Evolutionary conservation across 2,329 filamentous ascomycete species (phyloP).

Genomic region (Geosmithia putterillii): DNA sequence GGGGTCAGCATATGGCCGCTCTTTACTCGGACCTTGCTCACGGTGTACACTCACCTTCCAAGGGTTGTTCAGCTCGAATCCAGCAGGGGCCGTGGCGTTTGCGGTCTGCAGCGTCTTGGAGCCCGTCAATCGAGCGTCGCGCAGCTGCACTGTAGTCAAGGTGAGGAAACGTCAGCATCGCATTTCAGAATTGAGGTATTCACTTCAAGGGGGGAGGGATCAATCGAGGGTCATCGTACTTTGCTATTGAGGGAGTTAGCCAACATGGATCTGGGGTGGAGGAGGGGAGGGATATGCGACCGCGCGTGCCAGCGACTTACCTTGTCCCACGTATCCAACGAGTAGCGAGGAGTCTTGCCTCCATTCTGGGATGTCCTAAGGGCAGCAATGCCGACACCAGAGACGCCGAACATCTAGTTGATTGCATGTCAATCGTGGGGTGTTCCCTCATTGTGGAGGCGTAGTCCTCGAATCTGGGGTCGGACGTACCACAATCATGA

Average conservation of each 20-base stretch:
- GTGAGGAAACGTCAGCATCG: not conserved
- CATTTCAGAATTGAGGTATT: no score
- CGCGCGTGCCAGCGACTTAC: conserved; percentile 23
- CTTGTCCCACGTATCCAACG: conserved; percentile 51
- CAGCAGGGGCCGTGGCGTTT: conserved; percentile 38
- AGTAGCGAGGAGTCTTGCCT: conserved; percentile 47
- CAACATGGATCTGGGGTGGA: not conserved
- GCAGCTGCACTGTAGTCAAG: conserved; percentile 46
- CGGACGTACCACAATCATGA: conserved; percentile 45
- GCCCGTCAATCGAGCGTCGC: conserved; percentile 49
- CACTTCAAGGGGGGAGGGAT: no score
- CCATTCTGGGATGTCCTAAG: conserved; percentile 47
- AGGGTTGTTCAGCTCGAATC: conserved; percentile 50
- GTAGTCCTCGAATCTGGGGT: conserved; percentile 2
- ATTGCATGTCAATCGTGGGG: conserved; percentile 1
- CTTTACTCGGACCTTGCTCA: not conserved
- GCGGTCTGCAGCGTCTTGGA: conserved; percentile 45
- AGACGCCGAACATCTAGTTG: conserved; percentile 51
- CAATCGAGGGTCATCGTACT: conserved; percentile 23
- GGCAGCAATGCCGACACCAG: conserved; percentile 44
- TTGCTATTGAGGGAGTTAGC: conserved; percentile 33
- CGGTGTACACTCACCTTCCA: conserved; percentile 40
- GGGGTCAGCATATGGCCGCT: not conserved
- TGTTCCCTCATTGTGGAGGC: not conserved
- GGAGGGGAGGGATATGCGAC: not conserved